Conservation (phyloP, 2,329 filamentous ascomycete genomes). For the Tolypocladium sp. region DNA sequence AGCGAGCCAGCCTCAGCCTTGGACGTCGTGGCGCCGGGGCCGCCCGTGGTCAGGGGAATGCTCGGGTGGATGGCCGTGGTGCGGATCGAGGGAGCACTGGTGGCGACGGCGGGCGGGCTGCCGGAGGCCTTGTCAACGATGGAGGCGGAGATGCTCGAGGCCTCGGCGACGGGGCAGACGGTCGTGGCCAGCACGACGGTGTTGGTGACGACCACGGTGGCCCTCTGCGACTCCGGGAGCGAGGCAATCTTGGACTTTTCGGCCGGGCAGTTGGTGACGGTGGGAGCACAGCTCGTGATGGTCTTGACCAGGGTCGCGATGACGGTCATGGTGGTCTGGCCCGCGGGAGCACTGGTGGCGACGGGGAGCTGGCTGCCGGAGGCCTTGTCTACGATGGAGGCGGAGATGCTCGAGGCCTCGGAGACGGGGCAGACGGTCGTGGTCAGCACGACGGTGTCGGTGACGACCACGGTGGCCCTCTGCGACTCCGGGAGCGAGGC, state of each 20-base stretch:
- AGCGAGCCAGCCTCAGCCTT: slow-evolving; percentile 4
- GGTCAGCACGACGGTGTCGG: slow-evolving; percentile 29
- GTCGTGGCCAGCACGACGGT: slow-evolving; percentile 29
- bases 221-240: slow-evolving; percentile 25
- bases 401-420: slow-evolving; percentile 29
- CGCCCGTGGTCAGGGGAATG: slow-evolving; percentile 26
- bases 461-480: slow-evolving; percentile 23
- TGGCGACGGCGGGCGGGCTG: slow-evolving; percentile 27
- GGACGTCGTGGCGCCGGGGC: slow-evolving; percentile 11
- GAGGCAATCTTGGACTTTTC: slow-evolving; percentile 20
- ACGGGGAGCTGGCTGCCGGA: slow-evolving; percentile 13
- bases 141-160: slow-evolving; percentile 28
- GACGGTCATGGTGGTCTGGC: slow-evolving; percentile 35
- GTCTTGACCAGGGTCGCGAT: slow-evolving; percentile 46
- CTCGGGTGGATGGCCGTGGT: slow-evolving; percentile 2
- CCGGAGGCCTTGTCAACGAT: slow-evolving; percentile 25
- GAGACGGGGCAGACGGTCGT: slow-evolving; percentile 36
- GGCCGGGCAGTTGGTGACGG: slow-evolving; percentile 46
- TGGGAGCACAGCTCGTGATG: slow-evolving; percentile 48
- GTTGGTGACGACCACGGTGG: slow-evolving; percentile 25
- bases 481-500: slow-evolving; percentile 25
- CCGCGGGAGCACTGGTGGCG: slow-evolving; percentile 3
- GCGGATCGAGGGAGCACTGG: slow-evolving; percentile 12
- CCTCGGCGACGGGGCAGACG: slow-evolving; percentile 36
- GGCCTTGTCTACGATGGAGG: slow-evolving; percentile 25